Evolutionary conservation across 495 filamentous ascomycete genomes (phyloP).

Genomic region (Podospora bellae-mahoneyi): DNA sequence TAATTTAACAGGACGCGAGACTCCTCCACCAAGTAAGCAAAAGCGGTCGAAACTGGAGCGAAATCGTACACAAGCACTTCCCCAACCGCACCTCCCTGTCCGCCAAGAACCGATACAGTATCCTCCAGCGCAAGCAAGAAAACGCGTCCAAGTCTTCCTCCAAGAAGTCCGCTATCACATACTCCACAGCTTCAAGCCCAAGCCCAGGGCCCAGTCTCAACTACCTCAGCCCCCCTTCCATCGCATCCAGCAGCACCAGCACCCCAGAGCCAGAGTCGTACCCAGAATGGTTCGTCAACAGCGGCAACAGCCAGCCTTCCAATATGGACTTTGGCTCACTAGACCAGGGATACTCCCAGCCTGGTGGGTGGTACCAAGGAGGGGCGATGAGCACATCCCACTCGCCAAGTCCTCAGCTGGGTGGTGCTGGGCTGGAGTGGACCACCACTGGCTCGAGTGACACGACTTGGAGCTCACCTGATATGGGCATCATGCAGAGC

Average conservation of each 20-base stretch:
- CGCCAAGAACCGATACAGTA: conserved; percentile 39
- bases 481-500: neutral
- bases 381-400: neutral
- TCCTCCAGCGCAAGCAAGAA: conserved; percentile 27
- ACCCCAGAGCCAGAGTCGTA: conserved; percentile 6
- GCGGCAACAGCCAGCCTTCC: neutral
- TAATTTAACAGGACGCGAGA: conserved; percentile 24
- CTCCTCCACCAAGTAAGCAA: conserved; percentile 30
- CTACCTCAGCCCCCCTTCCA: neutral
- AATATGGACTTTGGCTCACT: neutral
- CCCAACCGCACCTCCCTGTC: conserved; percentile 37
- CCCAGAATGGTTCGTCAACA: neutral
- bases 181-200: neutral
- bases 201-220: conserved; percentile 1
- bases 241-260: neutral
- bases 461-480: neutral
- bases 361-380: neutral
- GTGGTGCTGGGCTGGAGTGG: neutral
- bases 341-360: neutral
- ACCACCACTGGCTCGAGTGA: neutral
- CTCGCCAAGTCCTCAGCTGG: neutral
- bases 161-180: neutral
- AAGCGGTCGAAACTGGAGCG: conserved; percentile 36
- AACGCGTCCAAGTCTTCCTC: neutral
- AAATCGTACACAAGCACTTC: conserved; percentile 34